Conservation (phyloP, 2,329 filamentous ascomycete species). For the Colletotrichum destructivum region DNA sequence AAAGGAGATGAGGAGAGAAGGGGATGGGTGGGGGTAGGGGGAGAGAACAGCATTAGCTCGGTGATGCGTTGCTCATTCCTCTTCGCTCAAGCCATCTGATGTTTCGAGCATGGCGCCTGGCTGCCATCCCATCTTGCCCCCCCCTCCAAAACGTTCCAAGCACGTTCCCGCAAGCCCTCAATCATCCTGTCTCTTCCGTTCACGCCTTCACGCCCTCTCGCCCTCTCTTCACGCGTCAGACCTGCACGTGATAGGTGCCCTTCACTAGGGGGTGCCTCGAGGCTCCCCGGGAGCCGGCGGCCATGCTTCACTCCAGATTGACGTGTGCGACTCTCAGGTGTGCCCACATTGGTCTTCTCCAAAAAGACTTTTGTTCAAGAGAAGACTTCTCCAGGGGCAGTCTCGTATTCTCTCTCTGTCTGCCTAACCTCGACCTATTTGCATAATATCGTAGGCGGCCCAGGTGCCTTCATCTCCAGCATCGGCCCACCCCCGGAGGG, state of each 20-base stretch:
- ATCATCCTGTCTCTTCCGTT: not conserved
- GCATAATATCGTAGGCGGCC: not conserved
- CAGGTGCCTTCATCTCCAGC: not conserved
- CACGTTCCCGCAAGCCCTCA: slow-evolving; percentile 1
- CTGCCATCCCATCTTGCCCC: not conserved
- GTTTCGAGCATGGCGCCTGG: slow-evolving; percentile 6
- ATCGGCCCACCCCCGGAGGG: not conserved
- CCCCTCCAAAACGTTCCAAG: no score
- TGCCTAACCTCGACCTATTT: not conserved
- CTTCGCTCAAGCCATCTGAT: slow-evolving; percentile 12
- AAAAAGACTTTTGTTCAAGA: no score
- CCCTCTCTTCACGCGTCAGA: not conserved
- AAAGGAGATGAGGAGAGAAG: not conserved
- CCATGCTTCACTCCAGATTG: no score
- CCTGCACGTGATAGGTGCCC: not conserved
- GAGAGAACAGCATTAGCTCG: not conserved
- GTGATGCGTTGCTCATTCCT: not conserved
- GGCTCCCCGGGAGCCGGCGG: no score
- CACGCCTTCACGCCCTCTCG: not conserved
- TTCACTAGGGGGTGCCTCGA: no score
- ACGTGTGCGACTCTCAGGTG: no score
- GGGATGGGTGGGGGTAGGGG: no score
- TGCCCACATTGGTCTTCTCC: no score
- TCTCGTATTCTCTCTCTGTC: not conserved
- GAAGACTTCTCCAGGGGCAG: no score